Base-by-base conservation (phyloP, 805 yeast species). In the Nakazawaea populi region DNA sequence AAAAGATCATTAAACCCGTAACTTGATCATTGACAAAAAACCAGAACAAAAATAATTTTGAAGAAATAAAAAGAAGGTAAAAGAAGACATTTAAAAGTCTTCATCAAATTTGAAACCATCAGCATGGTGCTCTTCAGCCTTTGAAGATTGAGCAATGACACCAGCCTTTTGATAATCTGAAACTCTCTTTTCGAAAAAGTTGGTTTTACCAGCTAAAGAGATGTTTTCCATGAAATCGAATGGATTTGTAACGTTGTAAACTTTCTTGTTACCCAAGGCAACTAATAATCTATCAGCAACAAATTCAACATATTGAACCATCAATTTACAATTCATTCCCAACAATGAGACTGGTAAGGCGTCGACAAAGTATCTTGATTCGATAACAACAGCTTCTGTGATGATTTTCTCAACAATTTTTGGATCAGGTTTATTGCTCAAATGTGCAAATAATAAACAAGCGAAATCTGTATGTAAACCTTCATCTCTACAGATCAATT, bases 151-250 rank as follows among this genome's bases (percentile, higher is more conserved):
- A 58, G 96, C 92, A 94, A 92, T 92, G 64, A 92, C 99, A 77
- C 99, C 98, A 53, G 99, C 98, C 77, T 92, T 94, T 76, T 92
- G 99, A 75, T 92, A 92, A 73, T 92, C 99, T 53, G 96, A 87
- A 52, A 92, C 99, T 75, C 99, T 87, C 83, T 92, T 92, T 79
- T 92, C 99, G 67, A 92, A 92, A 83, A 92, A 92, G 79, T 94
- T 92, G 62, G 99, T 92, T 82, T 92, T 92, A 73, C 99, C 99
- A 53, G 97, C 96, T 61, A 92, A 82, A 7, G 98, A 92, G 64
- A 92, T 92, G 77, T 94, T 92, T 77, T 92, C 99, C 99, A 92
- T 92, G 68, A 92, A 92, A 72, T 92, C 99, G 69, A 92, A 92
- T 70, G 99, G 99, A 70, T 92, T 92, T 56, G 88, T 76, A 54